Evolutionary conservation across 176 grass and related monocot genomes (phyloP).

Genomic region (Urochloa ruziziensis): DNA sequence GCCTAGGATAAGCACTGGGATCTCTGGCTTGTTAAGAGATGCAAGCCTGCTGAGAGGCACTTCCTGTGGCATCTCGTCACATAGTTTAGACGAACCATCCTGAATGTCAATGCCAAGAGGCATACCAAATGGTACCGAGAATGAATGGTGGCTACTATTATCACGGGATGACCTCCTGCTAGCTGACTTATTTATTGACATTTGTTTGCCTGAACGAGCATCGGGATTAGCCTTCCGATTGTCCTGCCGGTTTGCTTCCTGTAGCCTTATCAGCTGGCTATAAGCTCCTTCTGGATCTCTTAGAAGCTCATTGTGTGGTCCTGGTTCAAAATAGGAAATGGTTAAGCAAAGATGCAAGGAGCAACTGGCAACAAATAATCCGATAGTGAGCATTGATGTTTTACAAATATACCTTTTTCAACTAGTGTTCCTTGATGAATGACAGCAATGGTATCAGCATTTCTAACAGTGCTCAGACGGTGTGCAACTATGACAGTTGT

Average conservation of each 20-base stretch:
- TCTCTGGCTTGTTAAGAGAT: constrained; percentile 80
- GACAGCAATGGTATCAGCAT: constrained; percentile 78
- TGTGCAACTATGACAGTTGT: constrained; percentile 91
- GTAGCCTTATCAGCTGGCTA: constrained; percentile 73
- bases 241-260: constrained; percentile 62
- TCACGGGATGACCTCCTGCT: constrained; percentile 59
- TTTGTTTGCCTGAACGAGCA: constrained; percentile 55
- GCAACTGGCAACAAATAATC: not conserved
- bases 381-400: not conserved
- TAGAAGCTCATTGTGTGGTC: constrained; percentile 69
- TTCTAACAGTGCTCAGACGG: constrained; percentile 77
- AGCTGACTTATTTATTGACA: constrained; percentile 51
- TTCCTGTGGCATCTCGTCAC: constrained; percentile 46
- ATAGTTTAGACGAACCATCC: constrained; percentile 46
- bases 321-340: constrained; percentile 43
- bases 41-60: constrained; percentile 78
- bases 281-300: constrained; percentile 82
- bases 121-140: constrained; percentile 62
- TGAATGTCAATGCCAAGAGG: constrained; percentile 58
- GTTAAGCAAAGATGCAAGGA: constrained; percentile 24
- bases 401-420: constrained; percentile 68
- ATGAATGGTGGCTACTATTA: constrained; percentile 72
- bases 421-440: constrained; percentile 79
- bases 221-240: constrained; percentile 43
- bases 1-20: constrained; percentile 70